A percentile compares a stretch with the other conserved stretches of the same genome.
Conservation (phyloP, 192 early-diverging fungal genomes). For the Umbelopsis sp. region DNA sequence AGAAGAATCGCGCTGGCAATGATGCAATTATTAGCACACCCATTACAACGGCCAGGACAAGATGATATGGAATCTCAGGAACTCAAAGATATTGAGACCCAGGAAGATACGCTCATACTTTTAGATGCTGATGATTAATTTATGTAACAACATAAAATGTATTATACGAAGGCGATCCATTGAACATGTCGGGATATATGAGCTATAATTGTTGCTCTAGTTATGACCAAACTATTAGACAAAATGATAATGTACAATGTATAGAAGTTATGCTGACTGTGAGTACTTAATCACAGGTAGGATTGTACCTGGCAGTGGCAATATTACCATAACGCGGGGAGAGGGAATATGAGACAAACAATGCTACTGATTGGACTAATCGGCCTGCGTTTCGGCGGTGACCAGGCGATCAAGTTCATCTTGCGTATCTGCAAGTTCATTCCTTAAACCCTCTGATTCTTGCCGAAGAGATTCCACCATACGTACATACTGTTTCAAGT, state of each 20-base stretch:
- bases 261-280: background rate
- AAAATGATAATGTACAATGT: conserved; percentile 4
- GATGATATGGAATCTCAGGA: conserved; percentile 8
- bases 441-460: background rate
- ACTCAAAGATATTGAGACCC: conserved; percentile 1
- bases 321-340: too few species aligned
- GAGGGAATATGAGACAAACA: too few species aligned
- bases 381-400: background rate
- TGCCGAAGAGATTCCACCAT: conserved; percentile 10
- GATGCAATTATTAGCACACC: conserved; percentile 13
- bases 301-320: too few species aligned
- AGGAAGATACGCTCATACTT: conserved; percentile 10
- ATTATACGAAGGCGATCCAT: background rate
- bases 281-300: background rate
- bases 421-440: conserved; percentile 14
- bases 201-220: background rate
- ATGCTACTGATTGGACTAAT: background rate
- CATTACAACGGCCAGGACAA: background rate
- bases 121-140: conserved; percentile 12
- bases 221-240: background rate
- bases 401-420: background rate
- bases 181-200: too few species aligned
- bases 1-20: conserved; percentile 6
- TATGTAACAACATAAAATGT: background rate
- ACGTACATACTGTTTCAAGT: conserved; percentile 2